Percentiles rank a stretch among this genome's conserved stretches.
Conservation (phyloP, 768 basidiomycete genomes). For the Tricholoma sp. region DNA sequence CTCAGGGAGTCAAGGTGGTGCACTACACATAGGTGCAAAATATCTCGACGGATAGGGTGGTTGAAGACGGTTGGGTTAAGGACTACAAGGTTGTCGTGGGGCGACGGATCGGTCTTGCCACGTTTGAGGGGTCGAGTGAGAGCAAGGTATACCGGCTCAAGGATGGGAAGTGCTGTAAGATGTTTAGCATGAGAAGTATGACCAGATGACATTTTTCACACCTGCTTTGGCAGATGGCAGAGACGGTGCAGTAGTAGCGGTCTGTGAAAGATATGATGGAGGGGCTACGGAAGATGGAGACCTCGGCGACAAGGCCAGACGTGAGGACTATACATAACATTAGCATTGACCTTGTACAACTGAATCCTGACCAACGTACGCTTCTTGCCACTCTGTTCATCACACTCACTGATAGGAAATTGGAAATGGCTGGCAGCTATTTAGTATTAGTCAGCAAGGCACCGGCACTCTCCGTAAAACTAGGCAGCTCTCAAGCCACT, state of each 20-base stretch:
- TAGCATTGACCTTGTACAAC: background rate
- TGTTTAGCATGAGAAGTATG: slow-evolving; percentile 1
- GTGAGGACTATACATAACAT: background rate
- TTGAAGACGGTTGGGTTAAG: slow-evolving; percentile 82
- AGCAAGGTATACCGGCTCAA: slow-evolving; percentile 52
- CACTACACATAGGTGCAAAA: slow-evolving; percentile 87
- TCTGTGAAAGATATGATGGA: background rate
- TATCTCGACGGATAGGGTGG: slow-evolving; percentile 85
- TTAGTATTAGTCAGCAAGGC: slow-evolving; percentile 32
- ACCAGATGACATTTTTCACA: background rate
- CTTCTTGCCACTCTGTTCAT: background rate
- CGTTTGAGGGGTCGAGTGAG: slow-evolving; percentile 54
- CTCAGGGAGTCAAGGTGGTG: slow-evolving; percentile 85
- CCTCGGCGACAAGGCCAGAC: background rate
- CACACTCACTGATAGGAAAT: no score
- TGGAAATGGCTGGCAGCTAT: no score
- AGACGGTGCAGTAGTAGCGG: background rate
- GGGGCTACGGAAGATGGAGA: background rate
- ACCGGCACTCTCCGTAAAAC: slow-evolving; percentile 32
- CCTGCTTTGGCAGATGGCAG: slow-evolving; percentile 8
- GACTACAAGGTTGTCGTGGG: slow-evolving; percentile 47
- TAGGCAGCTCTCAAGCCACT: slow-evolving; percentile 41
- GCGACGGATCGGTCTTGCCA: slow-evolving; percentile 31
- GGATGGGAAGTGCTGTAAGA: slow-evolving; percentile 30
- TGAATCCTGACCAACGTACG: background rate